Conservation (phyloP, 495 filamentous ascomycete genomes). For the Aspergillus egyptiacus region DNA sequence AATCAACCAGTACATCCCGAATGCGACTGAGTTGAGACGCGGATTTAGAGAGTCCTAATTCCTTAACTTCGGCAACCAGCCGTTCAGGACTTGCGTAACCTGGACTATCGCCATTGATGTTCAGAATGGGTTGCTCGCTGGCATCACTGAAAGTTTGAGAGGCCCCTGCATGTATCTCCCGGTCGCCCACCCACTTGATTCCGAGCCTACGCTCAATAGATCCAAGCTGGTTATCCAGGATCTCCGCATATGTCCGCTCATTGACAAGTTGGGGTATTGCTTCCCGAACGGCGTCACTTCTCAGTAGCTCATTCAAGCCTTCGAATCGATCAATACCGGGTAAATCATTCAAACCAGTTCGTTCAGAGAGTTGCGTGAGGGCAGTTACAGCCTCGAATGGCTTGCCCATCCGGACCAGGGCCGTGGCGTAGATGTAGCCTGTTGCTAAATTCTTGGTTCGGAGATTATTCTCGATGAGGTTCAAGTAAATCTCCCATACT, state of each 20-base stretch:
- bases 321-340: slow-evolving; percentile 22
- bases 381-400: slow-evolving; percentile 19
- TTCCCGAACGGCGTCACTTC: slow-evolving; percentile 14
- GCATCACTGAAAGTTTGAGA: slow-evolving; percentile 10
- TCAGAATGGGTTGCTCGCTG: slow-evolving; percentile 24
- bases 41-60: slow-evolving; percentile 32
- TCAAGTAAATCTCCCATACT: slow-evolving; percentile 22
- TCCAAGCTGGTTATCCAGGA: slow-evolving; percentile 24
- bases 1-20: slow-evolving; percentile 29
- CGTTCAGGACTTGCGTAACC: slow-evolving; percentile 26
- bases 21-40: slow-evolving; percentile 21
- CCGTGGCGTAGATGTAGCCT: slow-evolving; percentile 23
- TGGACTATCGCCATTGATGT: slow-evolving; percentile 23
- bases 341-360: slow-evolving; percentile 16
- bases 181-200: slow-evolving; percentile 20
- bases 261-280: slow-evolving; percentile 21
- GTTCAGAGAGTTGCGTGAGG: slow-evolving; percentile 25
- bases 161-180: slow-evolving; percentile 15
- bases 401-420: slow-evolving; percentile 16
- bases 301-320: slow-evolving; percentile 16
- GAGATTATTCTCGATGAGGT: background rate
- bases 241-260: slow-evolving; percentile 14
- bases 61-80: slow-evolving; percentile 25
- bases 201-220: slow-evolving; percentile 30
- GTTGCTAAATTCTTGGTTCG: slow-evolving; percentile 6